Evolutionary conservation across 2,329 filamentous ascomycete species (phyloP).

Genomic region (Aspergillus novofumigatus): DNA sequence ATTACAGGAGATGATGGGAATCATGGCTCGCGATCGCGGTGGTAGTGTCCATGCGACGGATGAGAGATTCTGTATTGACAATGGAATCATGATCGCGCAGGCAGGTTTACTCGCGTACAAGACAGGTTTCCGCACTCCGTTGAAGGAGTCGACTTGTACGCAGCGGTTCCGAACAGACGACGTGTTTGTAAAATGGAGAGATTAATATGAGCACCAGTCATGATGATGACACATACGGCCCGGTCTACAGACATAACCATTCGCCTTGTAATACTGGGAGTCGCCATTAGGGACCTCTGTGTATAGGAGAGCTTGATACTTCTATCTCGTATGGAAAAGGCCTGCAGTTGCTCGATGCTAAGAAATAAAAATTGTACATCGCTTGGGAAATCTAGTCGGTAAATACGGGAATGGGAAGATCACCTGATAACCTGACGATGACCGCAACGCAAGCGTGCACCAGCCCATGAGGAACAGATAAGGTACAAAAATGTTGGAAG

Average conservation of each 20-base stretch:
- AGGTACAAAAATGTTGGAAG: neutral
- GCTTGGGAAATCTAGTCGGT: neutral
- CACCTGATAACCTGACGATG: neutral
- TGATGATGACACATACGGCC: slow-evolving; percentile 4
- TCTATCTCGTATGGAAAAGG: neutral
- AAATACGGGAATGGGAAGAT: neutral
- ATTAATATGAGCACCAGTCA: slow-evolving; percentile 35
- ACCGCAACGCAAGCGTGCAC: neutral
- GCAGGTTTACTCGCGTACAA: slow-evolving; percentile 82
- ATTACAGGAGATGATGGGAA: slow-evolving; percentile 96
- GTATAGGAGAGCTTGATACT: neutral
- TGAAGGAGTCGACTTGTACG: slow-evolving; percentile 80
- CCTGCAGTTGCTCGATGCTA: neutral
- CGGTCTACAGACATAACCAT: neutral
- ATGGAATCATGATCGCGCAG: slow-evolving; percentile 99
- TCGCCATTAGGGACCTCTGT: neutral
- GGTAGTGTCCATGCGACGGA: slow-evolving; percentile 93
- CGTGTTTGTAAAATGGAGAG: slow-evolving; percentile 74
- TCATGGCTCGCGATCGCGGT: slow-evolving; percentile 84
- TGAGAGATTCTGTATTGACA: slow-evolving; percentile 97
- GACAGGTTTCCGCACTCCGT: slow-evolving; percentile 70
- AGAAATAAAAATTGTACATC: neutral
- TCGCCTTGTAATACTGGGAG: neutral
- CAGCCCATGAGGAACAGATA: neutral
- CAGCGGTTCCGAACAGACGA: slow-evolving; percentile 80